Percentiles rank a stretch among this genome's conserved stretches.
phyloP scores from a whole-genome alignment of 805 yeast species.

The Candida coleopterorum region DNA sequence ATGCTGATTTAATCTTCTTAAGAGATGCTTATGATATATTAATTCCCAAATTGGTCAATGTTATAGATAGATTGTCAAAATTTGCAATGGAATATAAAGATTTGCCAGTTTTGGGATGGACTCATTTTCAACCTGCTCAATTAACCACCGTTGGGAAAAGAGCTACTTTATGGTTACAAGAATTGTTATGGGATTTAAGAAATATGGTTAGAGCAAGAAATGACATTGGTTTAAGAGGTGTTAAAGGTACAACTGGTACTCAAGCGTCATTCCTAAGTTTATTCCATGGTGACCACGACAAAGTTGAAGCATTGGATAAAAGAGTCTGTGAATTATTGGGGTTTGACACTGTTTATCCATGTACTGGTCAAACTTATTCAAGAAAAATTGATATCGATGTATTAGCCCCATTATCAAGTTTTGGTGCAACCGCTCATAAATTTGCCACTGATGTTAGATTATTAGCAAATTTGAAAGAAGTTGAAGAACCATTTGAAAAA shows the following conservation, averaged over 20 bases:
- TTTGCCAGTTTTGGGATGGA: conserved; percentile 97
- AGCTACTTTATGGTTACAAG: conserved; percentile 97
- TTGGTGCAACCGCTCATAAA: conserved; percentile 96
- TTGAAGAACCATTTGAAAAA: conserved; percentile 98
- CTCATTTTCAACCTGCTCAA: conserved; percentile 99
- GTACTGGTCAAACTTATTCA: conserved; percentile 98
- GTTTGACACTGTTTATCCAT: conserved; percentile 92
- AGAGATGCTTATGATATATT: conserved; percentile 93
- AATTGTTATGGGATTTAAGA: conserved; percentile 94
- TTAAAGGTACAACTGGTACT: conserved; percentile 98
- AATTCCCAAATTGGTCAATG: conserved; percentile 93
- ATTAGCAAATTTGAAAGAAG: conserved; percentile 92
- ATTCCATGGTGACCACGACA: conserved; percentile 95
- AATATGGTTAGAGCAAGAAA: conserved; percentile 94
- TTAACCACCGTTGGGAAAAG: conserved; percentile 98
- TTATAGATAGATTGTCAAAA: conserved; percentile 80
- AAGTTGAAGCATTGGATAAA: conserved; percentile 88
- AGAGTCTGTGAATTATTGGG: conserved; percentile 91
- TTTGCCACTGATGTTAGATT: conserved; percentile 96
- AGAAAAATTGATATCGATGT: conserved; percentile 97
- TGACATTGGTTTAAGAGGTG: conserved; percentile 95
- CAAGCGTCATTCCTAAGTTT: conserved; percentile 94
- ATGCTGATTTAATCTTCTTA: conserved; percentile 93
- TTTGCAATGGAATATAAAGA: conserved; percentile 93
- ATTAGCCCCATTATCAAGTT: conserved; percentile 84